Base-by-base conservation (phyloP, 805 yeast species). In the Wickerhamiella qilinensis region DNA sequence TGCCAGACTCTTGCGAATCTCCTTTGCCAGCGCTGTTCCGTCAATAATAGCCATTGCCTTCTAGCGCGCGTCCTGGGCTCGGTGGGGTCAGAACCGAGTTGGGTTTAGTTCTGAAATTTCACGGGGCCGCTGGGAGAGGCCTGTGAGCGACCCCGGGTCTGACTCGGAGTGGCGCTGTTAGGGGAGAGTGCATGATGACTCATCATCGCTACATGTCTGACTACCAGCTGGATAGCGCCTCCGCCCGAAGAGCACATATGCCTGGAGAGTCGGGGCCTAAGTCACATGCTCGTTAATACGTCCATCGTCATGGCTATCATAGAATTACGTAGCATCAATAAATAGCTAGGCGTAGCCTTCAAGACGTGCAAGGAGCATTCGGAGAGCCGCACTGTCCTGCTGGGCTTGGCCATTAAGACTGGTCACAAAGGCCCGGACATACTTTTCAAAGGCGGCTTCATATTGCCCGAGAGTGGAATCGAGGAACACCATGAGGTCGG, bases 11-110 rank as follows among this genome's bases (percentile, higher is more conserved):
- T 56, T 55, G 43, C 83, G 74, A 41, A 78, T 64, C 22, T 32
- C 48, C 53, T 62, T 58, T 30, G 77, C 75, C 52, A 73, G 68
- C n/a, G 68, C 63, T 46, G 72, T 76, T 22, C 85, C 85, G 54
- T 77, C 81, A 38, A 77, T 75, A 33, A 58, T 20, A 9, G 49
- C 37, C 55, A 50, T 50, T 31, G 24, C 30, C n/a, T n/a, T n/a
- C n/a, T n/a, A n/a, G n/a, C n/a, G n/a, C n/a, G n/a, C n/a, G n/a
- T 12, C 16, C 11, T 16, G 7, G 16, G 31, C 17, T 18, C 16
- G 17, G 6, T 4, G 20, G 11, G 20, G 4, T 11, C 12, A 14
- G 33, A 14, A 7, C 33, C 18, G 33, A 11, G 33, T 30, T 6
- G 15, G 33, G 16, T 30, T 11, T n/a, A 12, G 11, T n/a, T n/a